These are phyloP conservation scores for Tuber aestivum DNA, from an alignment of 495 filamentous ascomycete genomes.

Conservation along the genomic window DNA sequence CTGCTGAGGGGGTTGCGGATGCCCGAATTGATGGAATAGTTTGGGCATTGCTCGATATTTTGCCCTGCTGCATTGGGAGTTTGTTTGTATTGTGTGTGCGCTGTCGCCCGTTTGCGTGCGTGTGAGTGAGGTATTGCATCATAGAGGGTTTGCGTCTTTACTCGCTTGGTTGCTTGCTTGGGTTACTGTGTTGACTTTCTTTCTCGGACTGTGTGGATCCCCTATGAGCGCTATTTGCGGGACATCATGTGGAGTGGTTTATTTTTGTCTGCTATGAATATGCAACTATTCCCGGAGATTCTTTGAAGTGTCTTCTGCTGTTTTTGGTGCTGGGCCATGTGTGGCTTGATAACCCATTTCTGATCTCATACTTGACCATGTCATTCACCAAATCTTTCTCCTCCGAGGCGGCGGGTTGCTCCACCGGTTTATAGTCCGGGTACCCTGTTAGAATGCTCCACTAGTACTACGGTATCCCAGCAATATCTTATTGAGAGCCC, in stretches of 20 bases:
- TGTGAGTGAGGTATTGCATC: not conserved
- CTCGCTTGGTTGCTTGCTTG: not conserved
- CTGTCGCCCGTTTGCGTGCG: not conserved
- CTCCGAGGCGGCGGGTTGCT: too few relatives aligned
- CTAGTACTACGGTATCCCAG: not conserved
- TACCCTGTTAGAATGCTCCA: too few relatives aligned
- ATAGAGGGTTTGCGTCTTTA: not conserved
- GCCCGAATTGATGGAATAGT: conserved; percentile 47
- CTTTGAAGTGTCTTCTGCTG: not conserved
- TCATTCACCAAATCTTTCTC: not conserved
- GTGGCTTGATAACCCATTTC: not conserved
- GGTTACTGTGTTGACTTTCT: not conserved
- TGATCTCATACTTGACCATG: not conserved
- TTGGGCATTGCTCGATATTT: not conserved
- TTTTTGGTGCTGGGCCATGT: not conserved
- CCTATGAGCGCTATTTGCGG: not conserved
- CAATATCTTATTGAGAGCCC: not conserved
- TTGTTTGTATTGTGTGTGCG: not conserved
- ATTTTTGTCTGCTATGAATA: not conserved
- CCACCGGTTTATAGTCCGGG: too few relatives aligned
- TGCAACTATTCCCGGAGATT: not conserved
- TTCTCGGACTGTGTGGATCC: not conserved
- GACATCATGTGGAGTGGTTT: not conserved
- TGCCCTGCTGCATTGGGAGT: not conserved
- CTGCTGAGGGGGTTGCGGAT: conserved; percentile 71